Percentiles rank a stretch among this genome's conserved stretches.
Conservation (phyloP, 1,284 basidiomycete species). For the Rhodotorula sp. region DNA sequence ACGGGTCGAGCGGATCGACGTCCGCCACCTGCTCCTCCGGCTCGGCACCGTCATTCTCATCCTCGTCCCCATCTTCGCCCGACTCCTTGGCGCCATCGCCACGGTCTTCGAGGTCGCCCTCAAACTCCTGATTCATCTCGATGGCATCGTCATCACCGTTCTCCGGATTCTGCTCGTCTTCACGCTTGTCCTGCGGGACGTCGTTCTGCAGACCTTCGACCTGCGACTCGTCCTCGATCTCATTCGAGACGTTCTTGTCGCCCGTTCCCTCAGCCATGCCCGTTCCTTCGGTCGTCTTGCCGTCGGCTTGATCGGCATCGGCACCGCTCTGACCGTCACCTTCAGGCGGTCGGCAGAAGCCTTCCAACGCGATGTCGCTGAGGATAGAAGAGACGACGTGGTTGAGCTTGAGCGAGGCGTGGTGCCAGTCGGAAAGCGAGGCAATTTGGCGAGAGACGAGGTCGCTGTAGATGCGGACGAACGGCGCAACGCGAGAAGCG, state of each 20-base stretch:
- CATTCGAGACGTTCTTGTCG: constrained; percentile 80
- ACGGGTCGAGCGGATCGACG: constrained; percentile 80
- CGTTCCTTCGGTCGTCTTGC: constrained; percentile 62
- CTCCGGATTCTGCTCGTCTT: constrained; percentile 60
- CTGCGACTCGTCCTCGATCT: constrained; percentile 92
- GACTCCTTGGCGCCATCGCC: constrained; percentile 68
- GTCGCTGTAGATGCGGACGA: constrained; percentile 61
- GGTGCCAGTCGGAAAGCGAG: constrained; percentile 65
- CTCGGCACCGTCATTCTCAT: constrained; percentile 61
- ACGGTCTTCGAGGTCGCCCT: constrained; percentile 56
- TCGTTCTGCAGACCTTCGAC: constrained; percentile 87
- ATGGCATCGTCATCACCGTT: constrained; percentile 59
- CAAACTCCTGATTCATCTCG: constrained; percentile 49
- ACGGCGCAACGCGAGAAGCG: constrained; percentile 59
- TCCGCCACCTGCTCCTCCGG: constrained; percentile 74
- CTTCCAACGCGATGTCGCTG: constrained; percentile 72
- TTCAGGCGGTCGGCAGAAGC: constrained; percentile 88
- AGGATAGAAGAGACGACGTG: constrained; percentile 74
- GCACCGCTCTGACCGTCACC: constrained; percentile 49
- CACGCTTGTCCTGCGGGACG: constrained; percentile 60
- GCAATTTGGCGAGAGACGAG: constrained; percentile 60
- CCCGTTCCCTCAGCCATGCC: constrained; percentile 85
- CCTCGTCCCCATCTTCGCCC: constrained; percentile 52
- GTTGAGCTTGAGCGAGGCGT: constrained; percentile 77
- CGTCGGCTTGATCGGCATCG: constrained; percentile 58